phyloP scores from a whole-genome alignment of 176 grass and related monocot genomes.

The Triticum aestivum region IWGSC_CS_RefSeq_v2.1 NC_057808.1:566384849-566385348 shows the following conservation, averaged over 20 bases:
- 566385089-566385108: constrained; percentile 47
- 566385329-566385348: constrained; percentile 66
- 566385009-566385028: constrained; percentile 45
- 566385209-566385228: constrained; percentile 75
- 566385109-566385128: constrained; percentile 61
- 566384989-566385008: constrained; percentile 34
- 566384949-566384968: constrained; percentile 14
- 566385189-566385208: constrained; percentile 80
- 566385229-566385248: constrained; percentile 71
- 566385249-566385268: constrained; percentile 96
- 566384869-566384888: constrained; percentile 80
- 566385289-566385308: constrained; percentile 85
- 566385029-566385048: constrained; percentile 52
- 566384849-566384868: constrained; percentile 64
- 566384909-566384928: constrained; percentile 25
- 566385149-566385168: constrained; percentile 68
- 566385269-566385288: constrained; percentile 93
- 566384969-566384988: constrained; percentile 19
- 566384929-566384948: constrained; percentile 7
- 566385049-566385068: constrained; percentile 54
- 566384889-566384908: constrained; percentile 45
- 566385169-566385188: constrained; percentile 67
- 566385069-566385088: constrained; percentile 65
- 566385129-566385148: constrained; percentile 48
- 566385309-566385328: constrained; percentile 76